A percentile compares a stretch with the other conserved stretches of the same genome.
Conservation (phyloP, 257 asterid species). For the Lavandula angustifolia region DNA sequence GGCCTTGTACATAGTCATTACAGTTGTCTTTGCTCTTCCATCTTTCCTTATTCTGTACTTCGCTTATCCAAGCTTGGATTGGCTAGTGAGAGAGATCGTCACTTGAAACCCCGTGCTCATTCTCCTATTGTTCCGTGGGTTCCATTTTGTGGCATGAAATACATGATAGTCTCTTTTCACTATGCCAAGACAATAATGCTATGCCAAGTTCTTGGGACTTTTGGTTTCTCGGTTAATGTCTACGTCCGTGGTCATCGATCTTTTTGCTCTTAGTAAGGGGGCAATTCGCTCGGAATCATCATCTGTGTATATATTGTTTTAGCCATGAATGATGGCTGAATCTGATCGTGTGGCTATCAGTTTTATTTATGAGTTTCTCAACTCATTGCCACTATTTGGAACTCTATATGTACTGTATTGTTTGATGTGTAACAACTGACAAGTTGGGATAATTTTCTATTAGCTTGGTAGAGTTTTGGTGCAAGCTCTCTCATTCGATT, state of each 20-base stretch:
- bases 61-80: constrained; percentile 92
- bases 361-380: constrained; percentile 8
- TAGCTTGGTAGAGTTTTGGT: not conserved
- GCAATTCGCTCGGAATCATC: constrained; percentile 20
- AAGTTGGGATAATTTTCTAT: not conserved
- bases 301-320: constrained; percentile 18
- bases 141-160: not conserved
- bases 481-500: too few relatives aligned
- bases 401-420: constrained; percentile 7
- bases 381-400: not conserved
- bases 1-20: constrained; percentile 75
- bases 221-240: not conserved
- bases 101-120: constrained; percentile 42
- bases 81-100: constrained; percentile 91
- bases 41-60: constrained; percentile 85
- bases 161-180: not conserved
- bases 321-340: constrained; percentile 31
- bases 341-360: not conserved
- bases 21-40: constrained; percentile 75
- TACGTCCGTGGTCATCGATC: not conserved
- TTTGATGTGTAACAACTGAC: constrained; percentile 4
- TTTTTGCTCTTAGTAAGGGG: not conserved
- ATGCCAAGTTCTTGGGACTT: constrained; percentile 10
- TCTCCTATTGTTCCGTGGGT: not conserved
- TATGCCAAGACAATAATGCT: not conserved